Base-by-base conservation (phyloP, 2,329 filamentous ascomycete species). In the Aspergillus amoenus region DNA sequence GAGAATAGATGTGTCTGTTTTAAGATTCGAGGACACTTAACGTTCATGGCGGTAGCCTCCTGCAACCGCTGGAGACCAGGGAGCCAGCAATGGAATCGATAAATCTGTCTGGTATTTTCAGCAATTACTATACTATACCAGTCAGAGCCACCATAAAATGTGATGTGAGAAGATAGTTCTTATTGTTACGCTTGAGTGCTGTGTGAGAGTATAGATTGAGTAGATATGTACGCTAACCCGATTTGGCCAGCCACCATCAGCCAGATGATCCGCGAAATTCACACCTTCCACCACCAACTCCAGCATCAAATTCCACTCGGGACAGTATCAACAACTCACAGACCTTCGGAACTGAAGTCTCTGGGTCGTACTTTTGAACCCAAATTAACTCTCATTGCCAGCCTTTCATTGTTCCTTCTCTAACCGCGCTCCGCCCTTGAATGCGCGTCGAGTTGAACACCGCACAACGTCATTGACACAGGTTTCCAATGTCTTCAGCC, bases 401-500 rank as follows among this genome's bases (percentile, higher is more conserved):
- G 11, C 21, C 17, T 40, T 41, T 18, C 30, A 17, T 32, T 5
- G 7, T 7, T 3, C 39, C 13, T 18, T 17, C 21, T 24, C 24
- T 7, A 9, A 46, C 8, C 24, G 5, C n/a, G 41, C 13, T 17
- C 30, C 15, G 32, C 47, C 22, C 32, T n/a, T 27, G n/a, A 53
- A 48, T 50, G 17, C 44, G 46, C 44, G 37, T 41, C 22, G 27
- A 39, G 18, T 39, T 18, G 18, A 13, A 41, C 34, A 39, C 9
- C 24, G 34, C 52, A 57, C 37, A 48, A 52, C 55, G 53, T 51
- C 55, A 58, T 34, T 52, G 46, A 37, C 15, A 13, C n/a, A 5
- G 30, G 45, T 18, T 12, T 37, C 6, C 37, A 22, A 76, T 76
- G 73, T 72, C 72, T 15, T 66, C 68, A 4, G 42, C 67, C 24